Evolutionary conservation across 257 asterid genomes (phyloP), one percentile per base, ranked within the genome.

Genomic region (Nicotiana knightiana): DNA sequence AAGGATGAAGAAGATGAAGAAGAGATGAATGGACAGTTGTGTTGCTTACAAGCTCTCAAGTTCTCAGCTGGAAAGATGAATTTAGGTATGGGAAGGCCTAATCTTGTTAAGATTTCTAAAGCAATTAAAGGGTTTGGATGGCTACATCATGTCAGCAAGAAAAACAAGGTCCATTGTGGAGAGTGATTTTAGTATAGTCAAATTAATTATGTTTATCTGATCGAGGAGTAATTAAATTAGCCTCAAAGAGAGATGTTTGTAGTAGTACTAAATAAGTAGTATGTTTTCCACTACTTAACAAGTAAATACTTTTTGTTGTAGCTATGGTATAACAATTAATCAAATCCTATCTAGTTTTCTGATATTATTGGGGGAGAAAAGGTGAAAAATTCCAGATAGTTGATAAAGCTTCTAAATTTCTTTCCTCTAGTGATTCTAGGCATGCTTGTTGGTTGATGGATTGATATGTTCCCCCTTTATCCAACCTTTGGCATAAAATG

Each of bases 81-180:
- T 81, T 57, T 91, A 81, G 95, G 99, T 0, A 89, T 94, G 71
- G 92, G 93, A 81, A 94, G 83, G 85, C 97, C 94, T 37, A 92
- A 90, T 83, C 91, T 96, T 51, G 88, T 87, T 9, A 96, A 87
- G 93, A 84, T 96, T 63, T 81, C 98, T 0, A 96, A 93, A 85
- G 98, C 94, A 67, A 88, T 96, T 48, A 94, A 87, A 88, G 97
- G 98, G 70, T 57, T 94, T 71, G 97, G 98, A 30, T 96, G 99
- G 99, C 65, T 96, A 87, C 94, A 89, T 79, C 84, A 87, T 54
- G 87, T 86, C 51, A 88, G 82, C 82, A 93, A 87, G 90, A 89
- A 88, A 33, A 93, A 96, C 92, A 96, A 91, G 91, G 97, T 93
- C 83, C 97, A 93, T 73, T 88, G 85, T 83, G 93, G 91, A 17